Evolutionary conservation across 345 rosid species (phyloP).

Genomic region (Eutrema yunnanense): DNA sequence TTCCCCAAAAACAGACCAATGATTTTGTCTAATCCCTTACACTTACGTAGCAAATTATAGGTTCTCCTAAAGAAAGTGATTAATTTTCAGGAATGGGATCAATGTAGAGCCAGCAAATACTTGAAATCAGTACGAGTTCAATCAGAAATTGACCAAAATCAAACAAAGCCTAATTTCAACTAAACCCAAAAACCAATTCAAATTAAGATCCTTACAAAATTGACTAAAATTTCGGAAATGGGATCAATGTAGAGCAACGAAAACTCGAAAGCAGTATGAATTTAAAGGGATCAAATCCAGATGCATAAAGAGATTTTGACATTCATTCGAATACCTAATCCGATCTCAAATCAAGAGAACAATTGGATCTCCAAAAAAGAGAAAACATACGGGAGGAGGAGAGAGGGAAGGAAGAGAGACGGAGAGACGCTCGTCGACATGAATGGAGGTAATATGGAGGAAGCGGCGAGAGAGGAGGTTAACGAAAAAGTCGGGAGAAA

Average conservation of each 20-base stretch:
- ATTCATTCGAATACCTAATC: background rate
- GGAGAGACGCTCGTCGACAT: slow-evolving; percentile 76
- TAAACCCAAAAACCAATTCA: background rate
- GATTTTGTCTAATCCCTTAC: background rate
- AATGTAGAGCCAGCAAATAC: background rate
- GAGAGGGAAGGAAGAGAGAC: slow-evolving; percentile 38
- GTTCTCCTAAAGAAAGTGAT: background rate
- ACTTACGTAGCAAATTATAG: background rate
- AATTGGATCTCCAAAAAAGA: background rate
- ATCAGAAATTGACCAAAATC: background rate
- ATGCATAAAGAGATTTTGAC: background rate
- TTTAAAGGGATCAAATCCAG: background rate
- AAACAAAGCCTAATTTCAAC: background rate
- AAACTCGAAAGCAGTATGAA: background rate
- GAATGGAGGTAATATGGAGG: slow-evolving; percentile 44
- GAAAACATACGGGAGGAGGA: slow-evolving; percentile 20
- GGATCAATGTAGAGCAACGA: background rate
- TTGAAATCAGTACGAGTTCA: background rate
- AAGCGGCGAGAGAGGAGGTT: slow-evolving; percentile 71
- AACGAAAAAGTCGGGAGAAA: slow-evolving; percentile 55
- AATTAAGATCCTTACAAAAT: background rate
- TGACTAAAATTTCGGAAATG: background rate
- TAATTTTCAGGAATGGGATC: background rate
- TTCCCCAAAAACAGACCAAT: background rate
- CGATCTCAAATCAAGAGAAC: background rate